A percentile compares a stretch with the other conserved stretches of the same genome.
phyloP scores from a whole-genome alignment of 305 asterid genomes.

The Salvia sclarea region DNA sequence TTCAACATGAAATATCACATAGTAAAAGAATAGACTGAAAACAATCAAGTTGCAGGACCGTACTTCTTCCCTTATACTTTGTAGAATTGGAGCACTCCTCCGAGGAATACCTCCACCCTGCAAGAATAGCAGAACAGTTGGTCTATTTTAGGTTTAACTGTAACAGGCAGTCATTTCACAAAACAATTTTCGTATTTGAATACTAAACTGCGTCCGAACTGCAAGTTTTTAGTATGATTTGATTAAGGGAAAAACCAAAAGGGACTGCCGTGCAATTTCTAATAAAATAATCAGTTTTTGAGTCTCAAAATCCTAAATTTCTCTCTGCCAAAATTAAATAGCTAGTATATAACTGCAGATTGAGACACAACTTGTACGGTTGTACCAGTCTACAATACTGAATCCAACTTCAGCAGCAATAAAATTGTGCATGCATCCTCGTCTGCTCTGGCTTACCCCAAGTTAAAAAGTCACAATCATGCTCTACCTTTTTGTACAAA shows the following conservation, averaged over 20 bases:
- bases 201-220: neutral
- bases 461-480: neutral
- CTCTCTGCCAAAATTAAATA: neutral
- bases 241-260: neutral
- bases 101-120: slow-evolving; percentile 97
- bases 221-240: neutral
- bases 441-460: neutral
- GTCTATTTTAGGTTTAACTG: neutral
- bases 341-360: neutral
- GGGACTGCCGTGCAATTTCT: neutral
- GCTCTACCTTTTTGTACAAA: neutral
- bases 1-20: neutral
- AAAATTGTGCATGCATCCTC: neutral
- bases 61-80: slow-evolving; percentile 87
- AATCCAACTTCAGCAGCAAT: neutral
- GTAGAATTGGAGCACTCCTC: slow-evolving; percentile 83
- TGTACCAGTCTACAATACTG: neutral
- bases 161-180: neutral
- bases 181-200: neutral
- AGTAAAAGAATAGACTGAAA: slow-evolving; percentile 6
- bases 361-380: neutral
- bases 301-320: neutral
- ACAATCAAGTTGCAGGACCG: slow-evolving; percentile 31
- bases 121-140: slow-evolving; percentile 27
- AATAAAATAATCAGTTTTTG: neutral